These are phyloP conservation scores for Pichia membranifaciens DNA, from an alignment of 805 yeast species.

Conservation along the genomic window DNA sequence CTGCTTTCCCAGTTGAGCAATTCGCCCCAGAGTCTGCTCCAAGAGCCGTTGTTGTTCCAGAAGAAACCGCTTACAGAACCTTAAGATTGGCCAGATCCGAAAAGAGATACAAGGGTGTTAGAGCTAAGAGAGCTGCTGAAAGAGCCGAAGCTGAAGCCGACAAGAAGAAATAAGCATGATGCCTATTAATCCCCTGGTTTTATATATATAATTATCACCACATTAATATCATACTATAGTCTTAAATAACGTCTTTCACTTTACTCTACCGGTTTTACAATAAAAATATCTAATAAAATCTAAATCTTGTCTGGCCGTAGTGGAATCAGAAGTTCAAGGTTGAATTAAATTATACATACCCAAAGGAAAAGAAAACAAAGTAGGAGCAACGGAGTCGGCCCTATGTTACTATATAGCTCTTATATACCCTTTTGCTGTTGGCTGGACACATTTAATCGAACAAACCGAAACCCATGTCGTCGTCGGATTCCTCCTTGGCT, in stretches of 20 bases:
- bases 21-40: constrained; percentile 65
- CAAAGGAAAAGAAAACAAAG: neutral
- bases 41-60: constrained; percentile 81
- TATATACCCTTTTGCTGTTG: constrained; percentile 3
- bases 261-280: neutral
- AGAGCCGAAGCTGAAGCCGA: constrained; percentile 99
- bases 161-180: constrained; percentile 79
- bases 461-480: constrained; percentile 89
- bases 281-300: neutral
- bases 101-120: constrained; percentile 90
- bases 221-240: constrained; percentile 1
- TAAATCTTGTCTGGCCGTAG: no score
- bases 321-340: no score
- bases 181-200: neutral
- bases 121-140: constrained; percentile 96
- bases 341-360: constrained; percentile 1
- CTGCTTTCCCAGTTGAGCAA: constrained; percentile 90
- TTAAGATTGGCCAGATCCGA: constrained; percentile 93
- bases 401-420: neutral
- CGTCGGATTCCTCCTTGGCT: constrained; percentile 64
- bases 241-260: neutral
- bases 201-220: neutral
- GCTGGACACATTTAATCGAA: constrained; percentile 51
- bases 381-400: neutral
- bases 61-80: constrained; percentile 79